A percentile compares a stretch with the other conserved stretches of the same genome.
Conservation (phyloP, 768 basidiomycete species). For the Amanita rubescens region DNA sequence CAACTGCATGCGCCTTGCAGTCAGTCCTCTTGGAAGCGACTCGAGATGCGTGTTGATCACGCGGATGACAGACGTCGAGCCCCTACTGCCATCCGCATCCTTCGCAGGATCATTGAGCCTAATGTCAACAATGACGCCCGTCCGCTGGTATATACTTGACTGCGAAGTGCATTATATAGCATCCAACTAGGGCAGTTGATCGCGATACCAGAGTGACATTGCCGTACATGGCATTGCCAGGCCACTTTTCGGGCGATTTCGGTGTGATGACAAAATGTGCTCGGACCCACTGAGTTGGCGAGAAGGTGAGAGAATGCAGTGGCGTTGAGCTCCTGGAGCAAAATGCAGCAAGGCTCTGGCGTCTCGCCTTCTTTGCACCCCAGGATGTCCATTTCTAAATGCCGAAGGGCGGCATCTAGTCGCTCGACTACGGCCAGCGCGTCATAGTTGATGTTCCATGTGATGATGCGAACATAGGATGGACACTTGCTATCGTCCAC, state of each 20-base stretch:
- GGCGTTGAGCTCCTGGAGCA: conserved; percentile 61
- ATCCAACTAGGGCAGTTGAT: conserved; percentile 39
- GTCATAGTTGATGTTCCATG: conserved; percentile 66
- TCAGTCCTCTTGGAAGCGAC: conserved; percentile 41
- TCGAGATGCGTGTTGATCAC: conserved; percentile 74
- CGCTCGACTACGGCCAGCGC: conserved; percentile 32
- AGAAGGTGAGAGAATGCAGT: conserved; percentile 41
- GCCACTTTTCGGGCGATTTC: conserved; percentile 48
- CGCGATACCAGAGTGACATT: conserved; percentile 63
- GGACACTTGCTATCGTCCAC: conserved; percentile 29
- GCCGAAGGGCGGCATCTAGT: conserved; percentile 38
- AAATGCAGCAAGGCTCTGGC: conserved; percentile 53
- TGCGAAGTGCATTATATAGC: conserved; percentile 46
- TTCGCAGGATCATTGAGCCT: conserved; percentile 14
- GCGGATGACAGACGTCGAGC: conserved; percentile 39
- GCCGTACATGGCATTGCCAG: conserved; percentile 43
- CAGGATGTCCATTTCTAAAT: conserved; percentile 50
- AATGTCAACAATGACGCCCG: conserved; percentile 37
- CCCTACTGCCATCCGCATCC: conserved; percentile 41
- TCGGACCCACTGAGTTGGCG: conserved; percentile 54
- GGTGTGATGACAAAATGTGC: conserved; percentile 54
- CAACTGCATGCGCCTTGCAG: conserved; percentile 43
- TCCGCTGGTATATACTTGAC: conserved; percentile 43
- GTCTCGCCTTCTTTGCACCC: conserved; percentile 34
- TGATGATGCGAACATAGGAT: conserved; percentile 44